phyloP scores from a whole-genome alignment of 78 protist genomes.

The Fonticula alba region DNA sequence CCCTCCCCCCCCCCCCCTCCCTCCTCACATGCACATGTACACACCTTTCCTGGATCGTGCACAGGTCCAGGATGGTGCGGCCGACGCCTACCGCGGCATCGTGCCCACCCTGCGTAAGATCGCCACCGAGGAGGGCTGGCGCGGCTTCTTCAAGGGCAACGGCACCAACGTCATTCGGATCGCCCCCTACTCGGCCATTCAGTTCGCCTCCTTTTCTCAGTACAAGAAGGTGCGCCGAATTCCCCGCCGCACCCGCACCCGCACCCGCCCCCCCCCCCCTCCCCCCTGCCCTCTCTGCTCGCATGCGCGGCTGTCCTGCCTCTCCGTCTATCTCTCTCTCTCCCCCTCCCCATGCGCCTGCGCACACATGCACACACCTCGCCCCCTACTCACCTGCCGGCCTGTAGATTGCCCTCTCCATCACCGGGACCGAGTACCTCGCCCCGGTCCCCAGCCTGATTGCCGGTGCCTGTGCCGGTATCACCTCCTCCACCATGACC shows the following conservation, averaged over 20 bases:
- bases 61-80: no score
- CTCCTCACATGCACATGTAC: no score
- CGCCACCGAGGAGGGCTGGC: no score
- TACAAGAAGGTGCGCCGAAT: slow-evolving; percentile 19
- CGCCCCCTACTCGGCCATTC: slow-evolving; percentile 22
- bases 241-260: no score
- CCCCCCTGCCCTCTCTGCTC: background rate
- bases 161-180: slow-evolving; percentile 44
- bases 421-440: background rate
- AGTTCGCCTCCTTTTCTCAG: slow-evolving; percentile 10
- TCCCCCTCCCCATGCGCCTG: background rate
- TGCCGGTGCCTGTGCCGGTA: slow-evolving; percentile 38
- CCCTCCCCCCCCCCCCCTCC: no score
- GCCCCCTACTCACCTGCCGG: background rate
- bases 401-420: background rate
- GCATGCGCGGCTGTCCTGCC: background rate
- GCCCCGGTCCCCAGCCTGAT: background rate
- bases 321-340: no score
- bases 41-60: no score
- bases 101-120: no score
- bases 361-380: no score
- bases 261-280: no score
- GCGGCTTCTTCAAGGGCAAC: slow-evolving; percentile 54
- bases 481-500: slow-evolving; percentile 33
- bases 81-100: no score